A percentile compares a stretch with the other conserved stretches of the same genome.
These are phyloP conservation scores for Solidago caesia DNA, from an alignment of 129 eudicot species.

Conservation along the genomic window DNA sequence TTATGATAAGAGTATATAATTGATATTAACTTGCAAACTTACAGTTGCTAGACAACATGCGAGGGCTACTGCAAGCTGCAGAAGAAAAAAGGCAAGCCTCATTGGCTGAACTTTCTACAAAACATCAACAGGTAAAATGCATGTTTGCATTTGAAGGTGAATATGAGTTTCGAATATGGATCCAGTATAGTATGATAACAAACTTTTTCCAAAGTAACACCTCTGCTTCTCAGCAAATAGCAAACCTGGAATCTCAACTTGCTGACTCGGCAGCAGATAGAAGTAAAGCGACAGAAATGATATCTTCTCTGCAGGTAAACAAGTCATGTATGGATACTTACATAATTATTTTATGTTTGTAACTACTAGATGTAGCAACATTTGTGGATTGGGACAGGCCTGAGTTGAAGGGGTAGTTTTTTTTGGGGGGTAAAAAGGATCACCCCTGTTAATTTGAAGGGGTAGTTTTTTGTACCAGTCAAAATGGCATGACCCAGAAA, in stretches of 20 bases:
- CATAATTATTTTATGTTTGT: not conserved
- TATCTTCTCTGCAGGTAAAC: conserved; percentile 85
- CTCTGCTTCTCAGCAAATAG: conserved; percentile 56
- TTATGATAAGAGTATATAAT: not conserved
- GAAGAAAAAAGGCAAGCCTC: conserved; percentile 88
- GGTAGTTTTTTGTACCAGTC: no score
- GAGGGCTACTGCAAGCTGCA: conserved; percentile 63
- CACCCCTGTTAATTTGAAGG: no score
- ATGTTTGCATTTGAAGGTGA: conserved; percentile 9
- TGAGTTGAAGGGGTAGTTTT: no score
- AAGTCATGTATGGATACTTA: not conserved
- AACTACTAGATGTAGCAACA: not conserved
- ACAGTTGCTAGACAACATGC: conserved; percentile 85
- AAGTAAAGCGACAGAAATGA: conserved; percentile 84
- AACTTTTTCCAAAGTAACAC: not conserved
- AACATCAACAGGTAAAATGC: conserved; percentile 77
- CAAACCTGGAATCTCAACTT: conserved; percentile 86
- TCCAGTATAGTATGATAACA: conserved; percentile 3
- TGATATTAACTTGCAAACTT: conserved; percentile 15
- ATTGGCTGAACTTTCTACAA: conserved; percentile 68
- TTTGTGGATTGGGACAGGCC: no score
- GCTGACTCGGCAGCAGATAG: conserved; percentile 73
- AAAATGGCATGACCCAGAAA: no score
- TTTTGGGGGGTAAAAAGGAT: no score
- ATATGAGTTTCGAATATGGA: conserved; percentile 4